Evolutionary conservation across 73 alveolate species (phyloP).

Genomic region (Paramecium bursaria): DNA sequence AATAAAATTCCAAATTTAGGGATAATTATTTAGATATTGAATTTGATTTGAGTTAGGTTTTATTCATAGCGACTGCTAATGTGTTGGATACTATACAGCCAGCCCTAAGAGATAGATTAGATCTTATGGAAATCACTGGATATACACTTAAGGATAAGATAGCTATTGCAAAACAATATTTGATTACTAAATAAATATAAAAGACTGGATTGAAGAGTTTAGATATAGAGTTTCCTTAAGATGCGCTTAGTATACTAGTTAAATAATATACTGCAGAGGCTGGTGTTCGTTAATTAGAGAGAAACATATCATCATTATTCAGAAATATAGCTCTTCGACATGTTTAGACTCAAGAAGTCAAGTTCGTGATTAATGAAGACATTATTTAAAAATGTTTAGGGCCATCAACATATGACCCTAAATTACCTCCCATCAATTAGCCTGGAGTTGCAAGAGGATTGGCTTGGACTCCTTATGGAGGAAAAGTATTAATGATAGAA

Average conservation of each 20-base stretch:
- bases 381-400: slow-evolving; percentile 82
- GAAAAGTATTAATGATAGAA: slow-evolving; percentile 86
- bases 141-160: slow-evolving; percentile 86
- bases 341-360: slow-evolving; percentile 59
- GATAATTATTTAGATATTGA: slow-evolving; percentile 88
- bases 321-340: slow-evolving; percentile 81
- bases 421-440: slow-evolving; percentile 72
- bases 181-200: slow-evolving; percentile 88
- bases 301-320: slow-evolving; percentile 82
- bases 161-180: slow-evolving; percentile 84
- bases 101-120: slow-evolving; percentile 95
- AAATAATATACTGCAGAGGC: slow-evolving; percentile 82
- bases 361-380: slow-evolving; percentile 67
- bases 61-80: slow-evolving; percentile 92
- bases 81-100: slow-evolving; percentile 87
- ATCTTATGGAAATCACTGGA: slow-evolving; percentile 90
- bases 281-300: slow-evolving; percentile 89
- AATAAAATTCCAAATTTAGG: slow-evolving; percentile 88
- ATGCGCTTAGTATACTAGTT: slow-evolving; percentile 70
- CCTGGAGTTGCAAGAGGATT: slow-evolving; percentile 92
- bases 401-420: slow-evolving; percentile 70
- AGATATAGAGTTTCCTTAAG: slow-evolving; percentile 70
- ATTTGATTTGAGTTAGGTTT: slow-evolving; percentile 83
- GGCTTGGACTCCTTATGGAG: slow-evolving; percentile 93
- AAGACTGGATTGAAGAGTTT: slow-evolving; percentile 81